Evolutionary conservation across 176 grass and related monocot species (phyloP), one percentile per base, ranked within the genome.

Genomic region (Hsuehochloa calcarea): DNA sequence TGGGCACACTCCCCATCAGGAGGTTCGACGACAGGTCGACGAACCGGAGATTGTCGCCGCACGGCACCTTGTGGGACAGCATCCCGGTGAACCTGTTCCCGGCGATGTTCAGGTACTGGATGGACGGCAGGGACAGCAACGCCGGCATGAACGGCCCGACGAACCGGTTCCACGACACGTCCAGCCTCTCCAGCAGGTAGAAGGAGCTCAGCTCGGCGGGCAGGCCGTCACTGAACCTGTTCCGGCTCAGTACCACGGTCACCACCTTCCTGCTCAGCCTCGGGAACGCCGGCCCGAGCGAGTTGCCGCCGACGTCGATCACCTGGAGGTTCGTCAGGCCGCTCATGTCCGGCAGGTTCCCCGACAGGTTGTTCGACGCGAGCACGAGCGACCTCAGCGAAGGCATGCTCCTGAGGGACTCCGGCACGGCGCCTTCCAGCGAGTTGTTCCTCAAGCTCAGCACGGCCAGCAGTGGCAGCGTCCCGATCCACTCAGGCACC

Each of bases 391-490:
- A 88, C 27, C 96, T 74, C 49, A 99, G 96, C 41, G 90, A 88
- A 45, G 76, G 65, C 66, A 87, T 77, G n/a, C 10, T 74, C 5
- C 78, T 79, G 5, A 99, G 22, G 34, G 96, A 96, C 8, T 79
- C 85, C 46, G 93, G 96, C 39, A 99, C 80, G 56, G 86, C 26
- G 37, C 91, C 93, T 1, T 51, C 82, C 17, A 99, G 74, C 15
- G 89, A 86, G 81, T 99, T 99, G 87, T 99, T 99, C 80, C 88
- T 82, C 11, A 92, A 35, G 73, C 93, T 99, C 23, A 99, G 87
- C 51, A 99, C 90, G 29, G 93, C 82, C 44, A 99, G 71, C 38
- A 66, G 78, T 68, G 93, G 86, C 79, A 96, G 80, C 1, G 78
- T 20, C 4, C 72, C 82, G n/a, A 96, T 37, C 88, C 89, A 94